A percentile compares a stretch with the other conserved stretches of the same genome.
Conservation (phyloP, 495 filamentous ascomycete genomes). For the Hypoxylon perforatum region DNA sequence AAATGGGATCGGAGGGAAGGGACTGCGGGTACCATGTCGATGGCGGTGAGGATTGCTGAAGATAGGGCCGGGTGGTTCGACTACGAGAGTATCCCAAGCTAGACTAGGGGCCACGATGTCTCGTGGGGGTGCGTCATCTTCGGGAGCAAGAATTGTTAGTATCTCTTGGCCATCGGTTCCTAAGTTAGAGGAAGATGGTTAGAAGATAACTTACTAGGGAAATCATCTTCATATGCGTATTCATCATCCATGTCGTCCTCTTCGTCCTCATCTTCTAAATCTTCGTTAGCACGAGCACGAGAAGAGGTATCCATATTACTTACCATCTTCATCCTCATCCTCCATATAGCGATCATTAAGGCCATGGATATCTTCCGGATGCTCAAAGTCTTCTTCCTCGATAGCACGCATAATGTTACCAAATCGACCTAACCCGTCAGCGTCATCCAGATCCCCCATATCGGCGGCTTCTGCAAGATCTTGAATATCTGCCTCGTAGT, state of each 20-base stretch:
- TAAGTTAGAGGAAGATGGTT: slow-evolving; percentile 4
- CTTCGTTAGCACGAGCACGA: slow-evolving; percentile 37
- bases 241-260: slow-evolving; percentile 78
- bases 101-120: slow-evolving; percentile 52
- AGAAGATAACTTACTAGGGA: slow-evolving; percentile 68
- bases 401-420: slow-evolving; percentile 69
- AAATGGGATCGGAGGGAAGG: slow-evolving; percentile 52
- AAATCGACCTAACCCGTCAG: slow-evolving; percentile 59
- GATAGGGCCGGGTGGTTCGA: slow-evolving; percentile 44
- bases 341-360: slow-evolving; percentile 72
- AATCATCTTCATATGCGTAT: slow-evolving; percentile 72
- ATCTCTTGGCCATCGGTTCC: not conserved
- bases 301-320: slow-evolving; percentile 26
- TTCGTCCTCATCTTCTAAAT: slow-evolving; percentile 42
- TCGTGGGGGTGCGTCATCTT: slow-evolving; percentile 61
- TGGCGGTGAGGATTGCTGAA: slow-evolving; percentile 42
- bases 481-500: slow-evolving; percentile 59
- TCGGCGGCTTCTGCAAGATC: slow-evolving; percentile 53
- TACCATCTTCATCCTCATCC: slow-evolving; percentile 73
- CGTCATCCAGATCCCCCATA: slow-evolving; percentile 50
- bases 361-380: slow-evolving; percentile 52
- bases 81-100: slow-evolving; percentile 59
- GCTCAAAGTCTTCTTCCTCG: slow-evolving; percentile 71
- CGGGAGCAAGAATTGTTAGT: slow-evolving; percentile 30
- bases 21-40: slow-evolving; percentile 47